Conservation (phyloP, 768 basidiomycete genomes). For the Calvatia gigantea region DNA sequence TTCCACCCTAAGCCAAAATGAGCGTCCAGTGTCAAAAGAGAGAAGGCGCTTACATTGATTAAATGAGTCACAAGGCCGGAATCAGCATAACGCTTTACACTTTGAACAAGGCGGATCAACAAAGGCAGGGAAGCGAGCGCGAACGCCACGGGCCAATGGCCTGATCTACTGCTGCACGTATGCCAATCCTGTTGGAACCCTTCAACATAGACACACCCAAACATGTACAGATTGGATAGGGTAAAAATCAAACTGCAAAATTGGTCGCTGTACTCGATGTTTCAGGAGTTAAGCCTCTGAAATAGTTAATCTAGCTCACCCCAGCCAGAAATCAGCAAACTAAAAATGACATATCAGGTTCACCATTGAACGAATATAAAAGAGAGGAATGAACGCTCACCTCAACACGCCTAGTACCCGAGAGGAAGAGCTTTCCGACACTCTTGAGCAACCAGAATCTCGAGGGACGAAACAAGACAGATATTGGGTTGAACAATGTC, state of each 20-base stretch:
- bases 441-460: constrained; percentile 81
- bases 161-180: constrained; percentile 39
- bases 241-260: constrained; percentile 78
- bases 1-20: constrained; percentile 61
- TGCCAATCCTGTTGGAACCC: constrained; percentile 48
- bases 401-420: constrained; percentile 75
- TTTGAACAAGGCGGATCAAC: constrained; percentile 77
- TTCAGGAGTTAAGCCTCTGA: not conserved
- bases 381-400: constrained; percentile 33
- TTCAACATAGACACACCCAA: constrained; percentile 69
- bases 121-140: constrained; percentile 65
- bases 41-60: constrained; percentile 61
- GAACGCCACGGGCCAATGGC: constrained; percentile 62
- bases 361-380: not conserved
- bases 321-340: constrained; percentile 91
- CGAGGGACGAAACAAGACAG: constrained; percentile 55
- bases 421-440: constrained; percentile 56
- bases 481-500: constrained; percentile 75
- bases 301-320: constrained; percentile 39
- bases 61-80: constrained; percentile 73
- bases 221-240: constrained; percentile 66
- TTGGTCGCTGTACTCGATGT: constrained; percentile 54
- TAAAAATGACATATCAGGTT: constrained; percentile 21
- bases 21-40: not conserved
- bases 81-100: constrained; percentile 82